Conservation (phyloP, 345 rosid genomes). For the Eucalyptus albens region DNA sequence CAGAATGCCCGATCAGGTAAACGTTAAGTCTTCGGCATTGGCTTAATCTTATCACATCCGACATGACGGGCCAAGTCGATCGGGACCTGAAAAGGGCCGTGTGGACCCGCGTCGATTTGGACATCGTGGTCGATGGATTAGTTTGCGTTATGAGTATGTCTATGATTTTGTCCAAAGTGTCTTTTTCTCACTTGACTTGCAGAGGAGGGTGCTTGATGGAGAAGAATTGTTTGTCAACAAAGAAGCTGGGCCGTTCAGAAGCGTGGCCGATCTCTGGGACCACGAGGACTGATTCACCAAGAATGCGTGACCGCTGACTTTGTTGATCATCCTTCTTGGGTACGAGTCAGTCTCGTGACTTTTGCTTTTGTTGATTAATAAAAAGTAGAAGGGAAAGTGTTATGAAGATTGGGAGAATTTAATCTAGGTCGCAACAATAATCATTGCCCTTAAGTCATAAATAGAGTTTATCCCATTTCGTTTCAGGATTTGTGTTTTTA, state of each 20-base stretch:
- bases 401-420: background rate
- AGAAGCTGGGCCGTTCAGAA: slow-evolving; percentile 21
- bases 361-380: background rate
- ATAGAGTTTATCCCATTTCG: background rate
- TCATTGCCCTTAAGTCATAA: background rate
- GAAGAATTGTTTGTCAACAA: slow-evolving; percentile 31
- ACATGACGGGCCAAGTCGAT: rapidly evolving
- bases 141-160: background rate
- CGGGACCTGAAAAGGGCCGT: background rate
- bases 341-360: background rate
- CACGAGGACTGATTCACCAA: slow-evolving; percentile 17
- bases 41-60: background rate
- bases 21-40: background rate
- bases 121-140: background rate
- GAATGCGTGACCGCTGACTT: background rate
- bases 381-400: background rate
- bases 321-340: background rate
- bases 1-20: slow-evolving; percentile 22
- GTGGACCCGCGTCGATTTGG: background rate
- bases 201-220: slow-evolving; percentile 36
- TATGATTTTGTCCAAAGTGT: background rate
- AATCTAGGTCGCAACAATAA: background rate
- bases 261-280: slow-evolving; percentile 52
- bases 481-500: background rate
- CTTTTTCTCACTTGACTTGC: background rate